Evolutionary conservation across 139 green algal species (phyloP).

Genomic region (Nannochloris sp.): DNA sequence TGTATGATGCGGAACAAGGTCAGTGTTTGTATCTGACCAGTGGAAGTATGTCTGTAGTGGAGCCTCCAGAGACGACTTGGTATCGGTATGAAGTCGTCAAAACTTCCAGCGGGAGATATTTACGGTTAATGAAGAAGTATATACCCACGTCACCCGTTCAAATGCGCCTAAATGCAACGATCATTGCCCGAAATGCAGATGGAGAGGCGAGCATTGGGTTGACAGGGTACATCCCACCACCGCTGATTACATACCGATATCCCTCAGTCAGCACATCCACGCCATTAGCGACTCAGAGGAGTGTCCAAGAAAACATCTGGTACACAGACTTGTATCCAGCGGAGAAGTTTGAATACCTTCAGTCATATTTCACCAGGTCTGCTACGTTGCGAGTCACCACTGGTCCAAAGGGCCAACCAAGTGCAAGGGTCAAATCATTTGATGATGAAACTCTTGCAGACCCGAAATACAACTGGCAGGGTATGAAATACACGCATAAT

Average conservation of each 20-base stretch:
- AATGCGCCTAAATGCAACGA: not conserved
- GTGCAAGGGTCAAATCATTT: not conserved
- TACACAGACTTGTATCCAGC: not conserved
- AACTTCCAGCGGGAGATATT: not conserved
- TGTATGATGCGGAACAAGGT: not conserved
- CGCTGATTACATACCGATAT: not conserved
- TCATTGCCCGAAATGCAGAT: not conserved
- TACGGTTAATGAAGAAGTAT: not conserved
- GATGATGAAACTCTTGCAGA: not conserved
- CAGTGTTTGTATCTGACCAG: not conserved
- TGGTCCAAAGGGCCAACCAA: not conserved
- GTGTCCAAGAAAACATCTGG: not conserved
- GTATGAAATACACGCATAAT: conserved; percentile 8
- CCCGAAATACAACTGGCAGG: conserved; percentile 1
- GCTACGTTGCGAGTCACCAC: not conserved
- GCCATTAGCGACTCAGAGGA: not conserved
- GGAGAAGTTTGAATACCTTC: not conserved
- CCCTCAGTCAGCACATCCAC: not conserved
- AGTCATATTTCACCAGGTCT: not conserved
- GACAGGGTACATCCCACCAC: not conserved
- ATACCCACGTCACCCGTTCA: not conserved
- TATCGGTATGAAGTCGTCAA: not conserved
- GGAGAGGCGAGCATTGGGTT: not conserved
- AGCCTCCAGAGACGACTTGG: not conserved
- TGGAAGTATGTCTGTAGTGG: not conserved